Evolutionary conservation across 371 early-diverging fungal genomes (phyloP).

Genomic region (Lichtheimia corymbifera): DNA sequence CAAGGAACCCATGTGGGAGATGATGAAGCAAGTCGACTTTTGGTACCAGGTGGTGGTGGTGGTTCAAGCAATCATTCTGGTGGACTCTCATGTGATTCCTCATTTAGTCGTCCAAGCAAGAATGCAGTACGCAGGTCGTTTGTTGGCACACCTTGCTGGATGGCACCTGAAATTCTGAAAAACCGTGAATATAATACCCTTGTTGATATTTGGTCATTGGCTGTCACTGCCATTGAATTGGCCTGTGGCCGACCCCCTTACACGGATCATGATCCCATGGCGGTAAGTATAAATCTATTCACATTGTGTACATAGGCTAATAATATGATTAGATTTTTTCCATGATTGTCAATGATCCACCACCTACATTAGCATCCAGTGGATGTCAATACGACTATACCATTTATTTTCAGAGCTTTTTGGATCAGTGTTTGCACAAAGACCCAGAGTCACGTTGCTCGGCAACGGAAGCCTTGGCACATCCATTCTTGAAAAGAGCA

Average conservation of each 20-base stretch:
- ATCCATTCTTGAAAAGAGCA: slow-evolving; percentile 56
- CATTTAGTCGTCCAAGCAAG: slow-evolving; percentile 16
- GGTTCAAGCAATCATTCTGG: too few relatives aligned
- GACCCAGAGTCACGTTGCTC: slow-evolving; percentile 69
- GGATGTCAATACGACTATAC: slow-evolving; percentile 17
- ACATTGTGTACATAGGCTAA: not conserved
- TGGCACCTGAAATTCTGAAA: slow-evolving; percentile 89
- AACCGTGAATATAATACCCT: slow-evolving; percentile 74
- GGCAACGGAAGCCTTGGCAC: slow-evolving; percentile 65
- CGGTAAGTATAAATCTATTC: slow-evolving; percentile 30
- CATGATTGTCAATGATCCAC: slow-evolving; percentile 35
- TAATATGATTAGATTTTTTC: slow-evolving; percentile 33
- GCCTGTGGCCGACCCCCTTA: slow-evolving; percentile 93
- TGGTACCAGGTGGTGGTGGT: too few relatives aligned
- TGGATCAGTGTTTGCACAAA: slow-evolving; percentile 54
- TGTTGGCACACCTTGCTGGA: slow-evolving; percentile 90
- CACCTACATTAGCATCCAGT: slow-evolving; percentile 28
- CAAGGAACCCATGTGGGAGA: too few relatives aligned
- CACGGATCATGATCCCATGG: slow-evolving; percentile 85
- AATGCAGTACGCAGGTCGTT: slow-evolving; percentile 43
- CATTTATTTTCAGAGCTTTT: slow-evolving; percentile 27
- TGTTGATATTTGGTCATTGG: slow-evolving; percentile 90
- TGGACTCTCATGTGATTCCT: not conserved
- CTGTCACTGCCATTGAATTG: slow-evolving; percentile 94
- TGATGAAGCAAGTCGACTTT: too few relatives aligned